Percentiles rank a stretch among this genome's conserved stretches.
Conservation (phyloP, 2,329 filamentous ascomycete species). For the Fusarium pseudocircinatum region DNA sequence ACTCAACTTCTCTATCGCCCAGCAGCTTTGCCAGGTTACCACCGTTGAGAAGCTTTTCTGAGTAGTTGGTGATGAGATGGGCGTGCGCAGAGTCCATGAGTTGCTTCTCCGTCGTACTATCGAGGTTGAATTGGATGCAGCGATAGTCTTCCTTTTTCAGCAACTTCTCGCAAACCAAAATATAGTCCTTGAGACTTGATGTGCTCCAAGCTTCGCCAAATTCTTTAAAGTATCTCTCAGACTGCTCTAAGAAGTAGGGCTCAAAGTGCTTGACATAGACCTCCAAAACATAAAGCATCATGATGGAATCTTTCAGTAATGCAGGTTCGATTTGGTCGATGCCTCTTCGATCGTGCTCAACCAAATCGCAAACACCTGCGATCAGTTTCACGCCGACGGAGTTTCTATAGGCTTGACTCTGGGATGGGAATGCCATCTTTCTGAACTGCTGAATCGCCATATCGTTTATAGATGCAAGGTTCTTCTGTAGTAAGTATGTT, state of each 20-base stretch:
- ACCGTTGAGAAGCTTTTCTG: constrained; percentile 71
- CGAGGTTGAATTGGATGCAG: constrained; percentile 83
- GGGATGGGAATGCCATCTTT: constrained; percentile 59
- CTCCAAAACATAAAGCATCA: constrained; percentile 85
- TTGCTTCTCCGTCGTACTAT: constrained; percentile 82
- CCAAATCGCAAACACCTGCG: constrained; percentile 75
- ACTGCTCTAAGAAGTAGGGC: constrained; percentile 73
- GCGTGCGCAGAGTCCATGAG: constrained; percentile 78
- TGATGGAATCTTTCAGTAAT: constrained; percentile 78
- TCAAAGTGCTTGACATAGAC: constrained; percentile 86
- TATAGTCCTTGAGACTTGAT: constrained; percentile 77
- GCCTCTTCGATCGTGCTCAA: constrained; percentile 75
- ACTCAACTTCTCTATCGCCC: constrained; percentile 72
- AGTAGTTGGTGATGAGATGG: constrained; percentile 75
- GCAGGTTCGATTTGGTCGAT: constrained; percentile 65
- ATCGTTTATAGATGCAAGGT: constrained; percentile 78
- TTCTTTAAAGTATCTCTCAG: constrained; percentile 72
- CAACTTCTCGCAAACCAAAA: constrained; percentile 73
- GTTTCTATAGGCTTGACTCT: constrained; percentile 9
- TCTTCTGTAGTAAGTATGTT: constrained; percentile 81
- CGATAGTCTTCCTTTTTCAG: constrained; percentile 77
- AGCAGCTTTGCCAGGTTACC: constrained; percentile 78
- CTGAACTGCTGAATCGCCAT: constrained; percentile 82
- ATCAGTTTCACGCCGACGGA: constrained; percentile 48
- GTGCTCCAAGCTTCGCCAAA: constrained; percentile 75